phyloP scores from a whole-genome alignment of 306 rosid species.

The Lagenaria siceraria region DNA sequence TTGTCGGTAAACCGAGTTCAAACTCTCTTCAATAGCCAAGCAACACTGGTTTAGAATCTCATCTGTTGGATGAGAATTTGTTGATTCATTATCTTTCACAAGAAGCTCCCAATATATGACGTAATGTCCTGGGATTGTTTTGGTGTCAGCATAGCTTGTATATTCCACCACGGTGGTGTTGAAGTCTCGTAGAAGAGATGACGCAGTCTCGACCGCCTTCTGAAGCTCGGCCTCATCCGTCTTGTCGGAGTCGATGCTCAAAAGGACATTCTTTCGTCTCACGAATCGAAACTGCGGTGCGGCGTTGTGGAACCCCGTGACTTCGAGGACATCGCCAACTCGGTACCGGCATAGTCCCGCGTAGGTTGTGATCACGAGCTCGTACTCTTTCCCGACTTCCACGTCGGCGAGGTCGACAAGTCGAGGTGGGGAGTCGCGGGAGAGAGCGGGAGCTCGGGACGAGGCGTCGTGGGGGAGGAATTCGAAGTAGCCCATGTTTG shows the following conservation, averaged over 20 bases:
- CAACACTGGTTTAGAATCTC: slow-evolving; percentile 51
- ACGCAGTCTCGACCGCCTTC: slow-evolving; percentile 47
- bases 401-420: slow-evolving; percentile 63
- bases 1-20: slow-evolving; percentile 85
- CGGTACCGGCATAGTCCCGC: slow-evolving; percentile 70
- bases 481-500: slow-evolving; percentile 95
- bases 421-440: slow-evolving; percentile 42
- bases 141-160: slow-evolving; percentile 59
- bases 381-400: slow-evolving; percentile 60
- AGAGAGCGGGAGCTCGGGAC: slow-evolving; percentile 12
- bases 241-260: slow-evolving; percentile 77
- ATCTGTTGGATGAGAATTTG: slow-evolving; percentile 20
- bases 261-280: slow-evolving; percentile 63
- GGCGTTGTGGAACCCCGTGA: slow-evolving; percentile 55
- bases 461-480: slow-evolving; percentile 46
- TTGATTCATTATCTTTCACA: slow-evolving; percentile 27
- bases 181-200: slow-evolving; percentile 26
- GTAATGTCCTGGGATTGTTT: slow-evolving; percentile 80
- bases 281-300: slow-evolving; percentile 68
- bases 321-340: slow-evolving; percentile 77
- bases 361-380: slow-evolving; percentile 68
- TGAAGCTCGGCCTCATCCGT: slow-evolving; percentile 86
- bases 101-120: slow-evolving; percentile 85
- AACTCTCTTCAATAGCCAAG: slow-evolving; percentile 56
- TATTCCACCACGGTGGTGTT: slow-evolving; percentile 68